Percentiles rank a stretch among this genome's conserved stretches.
Evolutionary conservation across 148 eudicot species (phyloP).

Genomic region (Drosera capensis): DNA sequence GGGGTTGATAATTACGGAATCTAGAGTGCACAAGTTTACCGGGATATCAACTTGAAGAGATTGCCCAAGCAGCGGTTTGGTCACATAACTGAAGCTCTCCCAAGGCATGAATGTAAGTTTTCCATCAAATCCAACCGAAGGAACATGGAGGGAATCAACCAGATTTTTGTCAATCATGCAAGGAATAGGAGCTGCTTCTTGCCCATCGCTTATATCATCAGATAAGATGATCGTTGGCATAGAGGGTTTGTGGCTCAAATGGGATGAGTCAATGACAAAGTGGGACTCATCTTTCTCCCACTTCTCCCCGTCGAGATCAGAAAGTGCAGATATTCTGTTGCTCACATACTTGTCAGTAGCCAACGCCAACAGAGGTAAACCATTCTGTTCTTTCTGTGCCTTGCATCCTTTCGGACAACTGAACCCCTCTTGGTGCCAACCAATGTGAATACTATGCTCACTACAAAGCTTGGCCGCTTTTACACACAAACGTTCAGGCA

Average conservation of each 20-base stretch:
- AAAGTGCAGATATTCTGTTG: slow-evolving; percentile 9
- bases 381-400: slow-evolving; percentile 15
- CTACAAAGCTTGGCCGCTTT: slow-evolving; percentile 93
- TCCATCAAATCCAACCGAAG: slow-evolving; percentile 42
- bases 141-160: slow-evolving; percentile 37
- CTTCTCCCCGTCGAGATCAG: slow-evolving; percentile 19
- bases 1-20: no score
- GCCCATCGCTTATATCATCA: slow-evolving; percentile 84
- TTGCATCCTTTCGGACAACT: slow-evolving; percentile 63
- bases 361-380: slow-evolving; percentile 18
- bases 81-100: slow-evolving; percentile 76
- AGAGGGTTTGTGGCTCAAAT: slow-evolving; percentile 33
- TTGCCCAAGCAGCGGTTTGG: slow-evolving; percentile 39
- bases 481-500: slow-evolving; percentile 73
- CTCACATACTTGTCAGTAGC: slow-evolving; percentile 13
- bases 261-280: slow-evolving; percentile 46
- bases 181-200: slow-evolving; percentile 56
- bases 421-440: slow-evolving; percentile 78
- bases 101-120: slow-evolving; percentile 64
- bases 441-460: slow-evolving; percentile 49
- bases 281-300: slow-evolving; percentile 93
- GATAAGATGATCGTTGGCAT: slow-evolving; percentile 54
- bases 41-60: slow-evolving; percentile 37
- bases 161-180: slow-evolving; percentile 85
- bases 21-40: slow-evolving; percentile 29